phyloP scores from a whole-genome alignment of 371 early-diverging fungal species.

The Rhizopus delemar region DNA sequence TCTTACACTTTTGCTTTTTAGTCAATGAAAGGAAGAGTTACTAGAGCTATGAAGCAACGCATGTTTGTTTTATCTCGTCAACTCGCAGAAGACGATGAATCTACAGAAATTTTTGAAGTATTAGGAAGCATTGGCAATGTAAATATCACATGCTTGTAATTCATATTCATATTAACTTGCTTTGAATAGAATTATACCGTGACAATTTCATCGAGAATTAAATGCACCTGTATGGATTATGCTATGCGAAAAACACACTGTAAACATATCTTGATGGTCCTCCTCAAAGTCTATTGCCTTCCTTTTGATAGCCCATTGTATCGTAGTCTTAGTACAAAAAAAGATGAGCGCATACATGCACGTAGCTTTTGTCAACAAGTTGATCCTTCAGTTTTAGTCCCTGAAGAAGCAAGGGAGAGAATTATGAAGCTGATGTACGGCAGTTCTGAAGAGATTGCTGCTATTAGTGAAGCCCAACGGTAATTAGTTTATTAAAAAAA shows the following conservation, averaged over 20 bases:
- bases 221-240: conserved; percentile 33
- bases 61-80: conserved; percentile 35
- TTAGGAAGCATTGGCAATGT: conserved; percentile 44
- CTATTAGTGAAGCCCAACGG: conserved; percentile 2
- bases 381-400: conserved; percentile 22
- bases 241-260: conserved; percentile 21
- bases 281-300: conserved; percentile 35
- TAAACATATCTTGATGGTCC: conserved; percentile 39
- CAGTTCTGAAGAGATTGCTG: background rate
- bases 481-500: background rate
- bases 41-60: conserved; percentile 27
- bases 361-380: background rate
- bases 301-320: conserved; percentile 5
- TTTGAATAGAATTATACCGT: conserved; percentile 34
- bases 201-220: conserved; percentile 11
- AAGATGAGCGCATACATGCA: conserved; percentile 7
- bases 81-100: background rate
- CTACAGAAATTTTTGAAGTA: conserved; percentile 28
- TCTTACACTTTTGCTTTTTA: background rate
- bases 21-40: conserved; percentile 26
- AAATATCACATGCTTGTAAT: background rate
- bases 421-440: background rate
- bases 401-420: conserved; percentile 12
- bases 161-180: background rate
- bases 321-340: background rate